These are phyloP conservation scores for Plasmodium billcollinsi DNA, from an alignment of 169 alveolate genomes.

Conservation along the genomic window DNA sequence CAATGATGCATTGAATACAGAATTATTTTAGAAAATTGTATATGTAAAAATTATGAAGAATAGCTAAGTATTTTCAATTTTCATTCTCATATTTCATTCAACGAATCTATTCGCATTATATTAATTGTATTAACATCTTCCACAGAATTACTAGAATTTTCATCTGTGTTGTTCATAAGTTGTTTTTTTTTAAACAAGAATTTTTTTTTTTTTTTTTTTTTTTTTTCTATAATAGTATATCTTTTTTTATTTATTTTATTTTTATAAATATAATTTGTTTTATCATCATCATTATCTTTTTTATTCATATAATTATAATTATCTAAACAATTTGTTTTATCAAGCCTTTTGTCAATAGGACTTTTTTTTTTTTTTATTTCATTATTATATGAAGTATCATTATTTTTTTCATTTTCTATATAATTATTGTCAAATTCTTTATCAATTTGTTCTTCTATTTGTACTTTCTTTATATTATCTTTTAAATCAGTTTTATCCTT, in stretches of 20 bases:
- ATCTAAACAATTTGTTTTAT: too few species aligned
- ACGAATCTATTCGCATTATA: constrained; percentile 67
- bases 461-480: neutral
- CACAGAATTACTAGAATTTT: constrained; percentile 50
- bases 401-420: neutral
- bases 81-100: constrained; percentile 19
- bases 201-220: constrained; percentile 37
- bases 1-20: neutral
- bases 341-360: neutral
- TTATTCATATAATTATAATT: neutral
- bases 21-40: neutral
- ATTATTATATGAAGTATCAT: constrained; percentile 19
- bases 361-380: neutral
- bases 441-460: neutral
- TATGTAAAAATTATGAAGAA: neutral
- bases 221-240: constrained; percentile 43
- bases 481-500: neutral
- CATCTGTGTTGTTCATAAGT: constrained; percentile 6
- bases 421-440: neutral
- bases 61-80: neutral
- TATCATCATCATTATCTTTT: constrained; percentile 4
- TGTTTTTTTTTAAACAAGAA: neutral
- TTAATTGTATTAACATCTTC: constrained; percentile 51
- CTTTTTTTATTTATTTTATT: constrained; percentile 41
- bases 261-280: constrained; percentile 23